Evolutionary conservation across 2,329 filamentous ascomycete genomes (phyloP).

Genomic region (Fusarium miscanthi): DNA sequence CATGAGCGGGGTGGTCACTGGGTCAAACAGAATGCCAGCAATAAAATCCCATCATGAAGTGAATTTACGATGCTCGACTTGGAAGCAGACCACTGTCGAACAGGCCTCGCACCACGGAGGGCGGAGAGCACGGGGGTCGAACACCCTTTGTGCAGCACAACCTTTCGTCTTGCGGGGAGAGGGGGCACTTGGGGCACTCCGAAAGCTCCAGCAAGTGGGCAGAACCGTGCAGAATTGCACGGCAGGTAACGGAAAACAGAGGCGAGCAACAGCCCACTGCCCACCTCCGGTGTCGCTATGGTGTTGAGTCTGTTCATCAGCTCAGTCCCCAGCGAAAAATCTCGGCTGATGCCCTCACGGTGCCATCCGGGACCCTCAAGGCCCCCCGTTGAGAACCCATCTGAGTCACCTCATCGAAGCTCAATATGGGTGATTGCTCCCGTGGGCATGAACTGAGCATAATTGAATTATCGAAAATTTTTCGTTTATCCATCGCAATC

Average conservation of each 20-base stretch:
- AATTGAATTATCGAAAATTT: conserved; percentile 31
- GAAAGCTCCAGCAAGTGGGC: conserved; percentile 38
- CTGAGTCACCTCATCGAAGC: conserved; percentile 46
- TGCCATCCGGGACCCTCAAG: conserved; percentile 45
- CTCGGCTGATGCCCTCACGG: conserved; percentile 46
- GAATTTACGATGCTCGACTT: conserved; percentile 34
- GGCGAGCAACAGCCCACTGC: conserved; percentile 46
- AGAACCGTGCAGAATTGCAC: conserved; percentile 46
- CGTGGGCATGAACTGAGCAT: conserved; percentile 33
- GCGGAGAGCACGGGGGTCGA: conserved; percentile 29
- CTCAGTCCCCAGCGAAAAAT: conserved; percentile 44
- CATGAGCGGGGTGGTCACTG: conserved; percentile 33
- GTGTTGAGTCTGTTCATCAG: conserved; percentile 40
- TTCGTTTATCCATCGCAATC: conserved; percentile 34
- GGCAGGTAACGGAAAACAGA: conserved; percentile 39
- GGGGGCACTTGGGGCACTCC: conserved; percentile 34
- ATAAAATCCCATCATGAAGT: conserved; percentile 29
- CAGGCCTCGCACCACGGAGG: conserved; percentile 42
- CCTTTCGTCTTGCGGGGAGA: conserved; percentile 32
- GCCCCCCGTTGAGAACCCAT: conserved; percentile 27
- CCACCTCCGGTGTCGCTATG: conserved; percentile 47
- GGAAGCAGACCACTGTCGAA: conserved; percentile 40
- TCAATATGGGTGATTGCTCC: conserved; percentile 37
- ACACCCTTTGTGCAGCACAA: conserved; percentile 35
- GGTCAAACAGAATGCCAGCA: conserved; percentile 32